phyloP scores from a whole-genome alignment of 192 early-diverging fungal genomes.

The Podila minutissima region DNA sequence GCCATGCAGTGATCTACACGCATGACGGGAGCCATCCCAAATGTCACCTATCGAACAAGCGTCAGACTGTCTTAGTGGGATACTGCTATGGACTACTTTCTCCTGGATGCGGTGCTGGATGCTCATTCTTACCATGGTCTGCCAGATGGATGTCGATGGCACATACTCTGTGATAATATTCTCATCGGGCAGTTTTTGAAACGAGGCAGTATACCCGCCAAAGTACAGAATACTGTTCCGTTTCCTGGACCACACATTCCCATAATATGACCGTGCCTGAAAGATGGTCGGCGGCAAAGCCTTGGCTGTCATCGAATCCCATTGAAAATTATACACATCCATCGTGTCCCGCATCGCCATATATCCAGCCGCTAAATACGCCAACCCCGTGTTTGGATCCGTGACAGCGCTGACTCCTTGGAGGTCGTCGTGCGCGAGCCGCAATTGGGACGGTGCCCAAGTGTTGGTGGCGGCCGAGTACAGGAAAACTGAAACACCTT shows the following conservation, averaged over 20 bases:
- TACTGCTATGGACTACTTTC: no score
- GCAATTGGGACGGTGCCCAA: background rate
- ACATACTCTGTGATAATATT: background rate
- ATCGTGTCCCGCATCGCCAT: slow-evolving; percentile 1
- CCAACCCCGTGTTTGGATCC: slow-evolving; percentile 17
- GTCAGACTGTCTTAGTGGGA: background rate
- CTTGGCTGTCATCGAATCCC: background rate
- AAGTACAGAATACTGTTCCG: slow-evolving; percentile 8
- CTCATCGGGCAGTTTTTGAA: background rate
- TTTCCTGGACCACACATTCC: background rate
- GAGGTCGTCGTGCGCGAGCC: background rate
- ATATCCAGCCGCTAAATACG: slow-evolving; percentile 25
- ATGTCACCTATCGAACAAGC: background rate
- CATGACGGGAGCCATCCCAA: background rate
- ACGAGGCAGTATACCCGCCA: background rate
- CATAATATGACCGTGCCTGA: background rate
- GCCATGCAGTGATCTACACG: slow-evolving; percentile 2
- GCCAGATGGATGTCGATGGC: background rate
- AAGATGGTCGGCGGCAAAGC: background rate
- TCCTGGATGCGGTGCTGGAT: no score
- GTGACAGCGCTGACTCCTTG: slow-evolving; percentile 28
- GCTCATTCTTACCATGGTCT: background rate
- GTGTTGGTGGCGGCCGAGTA: background rate
- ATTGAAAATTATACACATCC: slow-evolving; percentile 9
- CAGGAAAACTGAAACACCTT: background rate